Evolutionary conservation across 345 rosid species (phyloP), one percentile per base, ranked within the genome.

Genomic region (Erodium maritimum): DNA sequence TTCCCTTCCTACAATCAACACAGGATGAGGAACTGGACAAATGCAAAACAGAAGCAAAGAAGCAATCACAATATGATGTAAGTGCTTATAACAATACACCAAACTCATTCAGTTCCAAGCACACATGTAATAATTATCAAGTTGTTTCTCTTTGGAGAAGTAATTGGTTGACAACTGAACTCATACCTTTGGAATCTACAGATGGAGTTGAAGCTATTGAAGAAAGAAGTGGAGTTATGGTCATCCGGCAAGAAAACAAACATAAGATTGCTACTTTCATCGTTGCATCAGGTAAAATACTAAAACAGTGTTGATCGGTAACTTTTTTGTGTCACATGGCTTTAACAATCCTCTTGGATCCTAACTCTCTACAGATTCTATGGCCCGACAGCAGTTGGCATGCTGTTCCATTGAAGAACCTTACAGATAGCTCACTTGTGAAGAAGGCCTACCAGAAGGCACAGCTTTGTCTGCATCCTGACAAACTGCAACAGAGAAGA

Each of bases 381-480:
- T 88, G 93, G 95, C 66, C 90, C 6, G 66, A 71, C 53, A 91
- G 93, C 57, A 85, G 87, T 2, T 91, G 98, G 98, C 63, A 63
- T 2, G 77, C 80, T 13, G 69, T 79, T 55, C 66, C 93, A 17
- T 33, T 82, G 16, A 67, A 83, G 19, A 79, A 69, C 71, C 83
- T 88, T 5, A 62, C 65, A 59, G 93, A 84, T 20, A 80, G 87
- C 56, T 74, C 90, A 54, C 88, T 81, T 20, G 95, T 91, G 54
- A 88, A 84, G 75, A 91, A 81, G 73, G 96, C 93, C 61, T 88
- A 91, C 62, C 96, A 88, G 72, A 86, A 80, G 73, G 96, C 96
- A 52, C 77, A 95, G 67, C 77, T 86, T 51, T 91, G 98, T 67
- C 88, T 91, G 65, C 98, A 91, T 68, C 98, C 98, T 1, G 95